A percentile compares a stretch with the other conserved stretches of the same genome.
phyloP scores from a whole-genome alignment of 768 basidiomycete genomes.

The Serpula lacrymans region DNA sequence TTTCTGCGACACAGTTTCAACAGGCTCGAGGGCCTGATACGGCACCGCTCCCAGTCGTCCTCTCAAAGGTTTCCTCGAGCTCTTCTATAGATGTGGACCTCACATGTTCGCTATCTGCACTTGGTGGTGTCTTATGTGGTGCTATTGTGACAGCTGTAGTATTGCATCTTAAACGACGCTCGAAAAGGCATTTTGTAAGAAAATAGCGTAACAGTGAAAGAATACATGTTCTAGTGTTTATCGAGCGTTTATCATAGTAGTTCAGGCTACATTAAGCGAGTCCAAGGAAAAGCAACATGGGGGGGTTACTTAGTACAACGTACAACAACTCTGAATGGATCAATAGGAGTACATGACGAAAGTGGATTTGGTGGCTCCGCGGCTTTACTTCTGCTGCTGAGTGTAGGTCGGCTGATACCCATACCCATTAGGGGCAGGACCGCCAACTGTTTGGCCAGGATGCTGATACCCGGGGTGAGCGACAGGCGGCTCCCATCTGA shows the following conservation, averaged over 20 bases:
- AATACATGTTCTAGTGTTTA: background rate
- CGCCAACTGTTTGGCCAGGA: slow-evolving; percentile 24
- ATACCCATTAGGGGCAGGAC: slow-evolving; percentile 12
- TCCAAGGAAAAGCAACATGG: no score
- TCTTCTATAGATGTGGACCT: slow-evolving; percentile 17
- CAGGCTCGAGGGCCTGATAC: slow-evolving; percentile 40
- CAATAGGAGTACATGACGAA: no score
- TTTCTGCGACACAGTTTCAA: slow-evolving; percentile 38
- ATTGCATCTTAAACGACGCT: slow-evolving; percentile 7
- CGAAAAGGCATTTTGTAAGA: slow-evolving; percentile 3
- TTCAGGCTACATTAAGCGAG: no score
- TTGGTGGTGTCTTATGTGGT: slow-evolving; percentile 37
- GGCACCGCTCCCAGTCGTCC: slow-evolving; percentile 22
- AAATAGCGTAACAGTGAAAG: slow-evolving; percentile 5
- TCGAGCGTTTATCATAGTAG: slow-evolving; percentile 1
- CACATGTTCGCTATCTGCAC: slow-evolving; percentile 21
- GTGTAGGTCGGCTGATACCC: slow-evolving; percentile 28
- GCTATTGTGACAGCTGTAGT: slow-evolving; percentile 21
- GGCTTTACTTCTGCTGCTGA: slow-evolving; percentile 2
- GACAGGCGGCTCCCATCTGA: slow-evolving; percentile 34
- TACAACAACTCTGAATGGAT: background rate
- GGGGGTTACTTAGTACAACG: no score
- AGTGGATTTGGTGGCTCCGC: background rate
- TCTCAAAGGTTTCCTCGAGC: slow-evolving; percentile 1
- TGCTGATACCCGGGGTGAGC: slow-evolving; percentile 34